These are phyloP conservation scores for Scedosporium minutisporum DNA, from an alignment of 2,329 filamentous ascomycete species.

Conservation along the genomic window DNA sequence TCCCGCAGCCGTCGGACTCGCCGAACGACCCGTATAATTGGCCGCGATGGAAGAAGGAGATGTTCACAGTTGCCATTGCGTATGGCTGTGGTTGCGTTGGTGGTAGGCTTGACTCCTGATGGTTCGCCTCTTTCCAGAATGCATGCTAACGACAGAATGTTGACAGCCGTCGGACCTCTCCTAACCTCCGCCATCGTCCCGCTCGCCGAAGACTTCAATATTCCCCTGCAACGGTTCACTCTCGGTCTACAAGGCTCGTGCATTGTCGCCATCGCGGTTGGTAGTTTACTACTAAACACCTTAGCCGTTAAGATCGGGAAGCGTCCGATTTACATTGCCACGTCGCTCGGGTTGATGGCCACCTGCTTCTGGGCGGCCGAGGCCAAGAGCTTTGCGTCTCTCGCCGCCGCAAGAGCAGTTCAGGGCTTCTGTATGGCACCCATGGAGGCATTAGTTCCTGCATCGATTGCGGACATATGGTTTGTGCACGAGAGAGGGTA, in stretches of 20 bases:
- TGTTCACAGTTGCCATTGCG: slow-evolving; percentile 26
- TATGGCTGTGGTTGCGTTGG: slow-evolving; percentile 30
- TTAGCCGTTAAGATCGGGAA: slow-evolving; percentile 28
- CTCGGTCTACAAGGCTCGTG: slow-evolving; percentile 24
- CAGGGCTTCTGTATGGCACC: slow-evolving; percentile 27
- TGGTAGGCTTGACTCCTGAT: slow-evolving; percentile 16
- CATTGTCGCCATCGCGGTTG: slow-evolving; percentile 24
- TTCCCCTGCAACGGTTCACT: slow-evolving; percentile 21
- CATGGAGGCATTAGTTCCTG: slow-evolving; percentile 27
- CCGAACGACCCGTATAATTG: slow-evolving; percentile 39
- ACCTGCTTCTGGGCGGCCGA: slow-evolving; percentile 24
- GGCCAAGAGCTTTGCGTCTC: slow-evolving; percentile 19
- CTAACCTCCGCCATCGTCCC: slow-evolving; percentile 25
- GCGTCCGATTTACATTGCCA: slow-evolving; percentile 24
- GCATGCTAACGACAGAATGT: slow-evolving; percentile 2
- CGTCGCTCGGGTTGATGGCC: slow-evolving; percentile 22
- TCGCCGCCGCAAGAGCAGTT: slow-evolving; percentile 22
- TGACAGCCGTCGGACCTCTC: slow-evolving; percentile 25
- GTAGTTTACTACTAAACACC: slow-evolving; percentile 23
- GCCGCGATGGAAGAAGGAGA: slow-evolving; percentile 23
- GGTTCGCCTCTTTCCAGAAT: background rate
- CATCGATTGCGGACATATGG: slow-evolving; percentile 30
- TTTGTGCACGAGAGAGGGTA: slow-evolving; percentile 33
- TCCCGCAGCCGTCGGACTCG: slow-evolving; percentile 36
- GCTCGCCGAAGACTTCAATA: slow-evolving; percentile 21